phyloP scores from a whole-genome alignment of 345 rosid species.

The Camelina neglecta region DNA sequence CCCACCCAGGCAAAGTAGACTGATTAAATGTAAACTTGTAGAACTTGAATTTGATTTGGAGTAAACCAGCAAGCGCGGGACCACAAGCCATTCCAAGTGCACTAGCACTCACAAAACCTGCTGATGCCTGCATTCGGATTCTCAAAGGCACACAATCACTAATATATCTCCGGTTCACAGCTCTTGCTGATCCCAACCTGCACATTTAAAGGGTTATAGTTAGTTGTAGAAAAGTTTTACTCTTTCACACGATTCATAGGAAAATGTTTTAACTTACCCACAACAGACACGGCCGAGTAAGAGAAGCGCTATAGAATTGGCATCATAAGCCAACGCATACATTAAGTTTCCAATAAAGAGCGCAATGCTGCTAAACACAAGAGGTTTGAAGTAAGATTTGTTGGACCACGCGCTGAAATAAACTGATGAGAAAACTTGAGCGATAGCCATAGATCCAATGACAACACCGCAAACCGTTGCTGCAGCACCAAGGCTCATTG shows the following conservation, averaged over 20 bases:
- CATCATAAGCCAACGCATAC: conserved; percentile 97
- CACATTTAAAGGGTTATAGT: conserved; percentile 35
- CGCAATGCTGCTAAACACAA: conserved; percentile 86
- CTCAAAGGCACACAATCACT: conserved; percentile 95
- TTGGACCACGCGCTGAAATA: conserved; percentile 99
- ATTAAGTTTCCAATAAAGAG: conserved; percentile 77
- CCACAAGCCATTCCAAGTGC: conserved; percentile 99
- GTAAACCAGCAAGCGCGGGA: conserved; percentile 97
- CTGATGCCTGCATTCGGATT: conserved; percentile 96
- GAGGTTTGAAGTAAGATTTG: conserved; percentile 94
- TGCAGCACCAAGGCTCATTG: conserved; percentile 93
- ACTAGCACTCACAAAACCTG: conserved; percentile 99
- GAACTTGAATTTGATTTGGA: conserved; percentile 83
- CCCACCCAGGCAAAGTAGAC: conserved; percentile 96
- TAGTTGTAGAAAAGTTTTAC: conserved; percentile 2
- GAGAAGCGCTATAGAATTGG: conserved; percentile 71
- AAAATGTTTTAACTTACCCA: conserved; percentile 63
- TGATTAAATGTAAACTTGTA: conserved; percentile 79
- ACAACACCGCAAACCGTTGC: conserved; percentile 99
- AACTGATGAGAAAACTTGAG: conserved; percentile 96
- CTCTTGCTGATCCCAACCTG: conserved; percentile 99
- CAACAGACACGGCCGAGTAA: conserved; percentile 89
- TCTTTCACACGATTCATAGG: not conserved
- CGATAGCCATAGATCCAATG: conserved; percentile 98
- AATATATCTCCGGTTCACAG: conserved; percentile 96